Evolutionary conservation across 192 early-diverging fungal species (phyloP).

Genomic region (Cetraspora pellucida): DNA sequence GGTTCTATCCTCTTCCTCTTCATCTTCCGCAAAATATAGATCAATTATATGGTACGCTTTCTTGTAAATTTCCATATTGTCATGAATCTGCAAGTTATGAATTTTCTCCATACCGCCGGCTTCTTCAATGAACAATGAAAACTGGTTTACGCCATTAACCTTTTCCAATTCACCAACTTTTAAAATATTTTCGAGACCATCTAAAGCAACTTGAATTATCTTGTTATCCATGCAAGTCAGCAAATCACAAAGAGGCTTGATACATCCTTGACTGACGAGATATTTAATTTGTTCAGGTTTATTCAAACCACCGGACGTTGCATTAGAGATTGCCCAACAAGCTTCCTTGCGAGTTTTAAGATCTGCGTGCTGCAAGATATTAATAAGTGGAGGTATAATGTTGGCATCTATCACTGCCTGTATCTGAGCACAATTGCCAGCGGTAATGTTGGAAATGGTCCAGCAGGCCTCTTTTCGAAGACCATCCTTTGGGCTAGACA

Average conservation of each 20-base stretch:
- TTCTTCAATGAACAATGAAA: slow-evolving; percentile 89
- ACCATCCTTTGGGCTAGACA: slow-evolving; percentile 88
- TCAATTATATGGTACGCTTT: slow-evolving; percentile 96
- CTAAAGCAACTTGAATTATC: slow-evolving; percentile 95
- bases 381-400: slow-evolving; percentile 88
- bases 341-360: slow-evolving; percentile 99
- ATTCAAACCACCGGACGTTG: slow-evolving; percentile 89
- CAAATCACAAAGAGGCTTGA: slow-evolving; percentile 95
- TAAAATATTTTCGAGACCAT: slow-evolving; percentile 97
- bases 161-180: slow-evolving; percentile 86
- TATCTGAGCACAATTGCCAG: slow-evolving; percentile 92
- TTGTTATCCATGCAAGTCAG: slow-evolving; percentile 90
- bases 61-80: slow-evolving; percentile 95
- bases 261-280: slow-evolving; percentile 89
- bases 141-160: slow-evolving; percentile 75
- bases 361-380: slow-evolving; percentile 84
- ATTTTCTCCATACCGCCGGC: slow-evolving; percentile 95
- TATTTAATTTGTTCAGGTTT: slow-evolving; percentile 94
- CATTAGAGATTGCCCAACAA: slow-evolving; percentile 99
- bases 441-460: slow-evolving; percentile 99
- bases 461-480: slow-evolving; percentile 99
- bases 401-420: slow-evolving; percentile 94
- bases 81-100: slow-evolving; percentile 91
- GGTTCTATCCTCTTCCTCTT: slow-evolving; percentile 74
- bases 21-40: slow-evolving; percentile 91